phyloP scores from a whole-genome alignment of 179 eudicot species.

The Pouteria campechiana region DNA sequence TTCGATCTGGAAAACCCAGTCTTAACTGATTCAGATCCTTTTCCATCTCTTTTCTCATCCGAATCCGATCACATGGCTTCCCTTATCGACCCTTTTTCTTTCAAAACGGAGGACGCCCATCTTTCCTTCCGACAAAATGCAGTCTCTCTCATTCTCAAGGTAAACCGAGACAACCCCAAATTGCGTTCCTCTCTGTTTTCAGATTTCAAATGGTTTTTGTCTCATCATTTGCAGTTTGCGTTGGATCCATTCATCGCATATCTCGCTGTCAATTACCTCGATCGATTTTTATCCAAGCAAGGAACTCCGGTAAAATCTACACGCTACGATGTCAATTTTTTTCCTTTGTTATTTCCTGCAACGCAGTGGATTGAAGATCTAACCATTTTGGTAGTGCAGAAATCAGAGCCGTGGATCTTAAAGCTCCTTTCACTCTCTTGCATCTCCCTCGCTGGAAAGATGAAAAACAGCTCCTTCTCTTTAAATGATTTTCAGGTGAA shows the following conservation, averaged over 20 bases:
- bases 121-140: constrained; percentile 9
- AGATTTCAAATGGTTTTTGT: not conserved
- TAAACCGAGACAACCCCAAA: not conserved
- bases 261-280: constrained; percentile 19
- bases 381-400: constrained; percentile 7
- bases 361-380: not conserved
- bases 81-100: too few relatives aligned
- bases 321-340: too few relatives aligned
- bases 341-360: not conserved
- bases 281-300: constrained; percentile 17
- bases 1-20: constrained; percentile 21
- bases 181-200: not conserved
- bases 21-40: constrained; percentile 8
- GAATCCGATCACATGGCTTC: constrained; percentile 10
- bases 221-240: constrained; percentile 8
- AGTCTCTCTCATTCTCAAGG: constrained; percentile 6
- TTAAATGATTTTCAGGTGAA: constrained; percentile 26
- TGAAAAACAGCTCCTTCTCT: constrained; percentile 20
- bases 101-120: not conserved
- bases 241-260: constrained; percentile 12
- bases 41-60: constrained; percentile 16
- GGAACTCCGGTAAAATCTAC: constrained; percentile 14
- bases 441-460: constrained; percentile 36
- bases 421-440: constrained; percentile 33
- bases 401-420: constrained; percentile 30